Evolutionary conservation across 768 basidiomycete species (phyloP).

Genomic region (Leccinum fibrillosum): DNA sequence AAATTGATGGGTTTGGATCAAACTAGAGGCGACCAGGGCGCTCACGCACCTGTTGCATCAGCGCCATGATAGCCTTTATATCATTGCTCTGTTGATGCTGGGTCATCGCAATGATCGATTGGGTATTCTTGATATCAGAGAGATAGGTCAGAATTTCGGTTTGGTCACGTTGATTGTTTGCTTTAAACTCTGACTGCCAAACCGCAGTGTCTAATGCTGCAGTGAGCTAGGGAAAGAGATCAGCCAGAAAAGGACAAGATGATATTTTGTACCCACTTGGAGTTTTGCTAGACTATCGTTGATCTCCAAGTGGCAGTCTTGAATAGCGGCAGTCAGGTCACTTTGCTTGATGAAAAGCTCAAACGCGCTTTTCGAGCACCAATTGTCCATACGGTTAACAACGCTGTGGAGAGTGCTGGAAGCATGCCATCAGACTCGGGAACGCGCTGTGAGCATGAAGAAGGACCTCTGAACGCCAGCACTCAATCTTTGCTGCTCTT

Average conservation of each 20-base stretch:
- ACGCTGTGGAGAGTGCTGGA: conserved; percentile 35
- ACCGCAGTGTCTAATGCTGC: conserved; percentile 44
- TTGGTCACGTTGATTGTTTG: conserved; percentile 40
- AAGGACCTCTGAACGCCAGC: conserved; percentile 32
- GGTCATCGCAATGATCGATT: conserved; percentile 33
- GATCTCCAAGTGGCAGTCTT: conserved; percentile 43
- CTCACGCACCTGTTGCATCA: conserved; percentile 47
- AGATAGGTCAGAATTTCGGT: conserved; percentile 41
- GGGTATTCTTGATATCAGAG: conserved; percentile 41
- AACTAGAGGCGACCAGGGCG: neutral
- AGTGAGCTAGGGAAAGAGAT: conserved; percentile 33
- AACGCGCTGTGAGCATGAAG: neutral
- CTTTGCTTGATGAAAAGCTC: conserved; percentile 45
- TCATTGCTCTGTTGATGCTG: conserved; percentile 34
- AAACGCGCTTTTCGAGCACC: conserved; percentile 38
- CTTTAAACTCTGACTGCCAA: conserved; percentile 47
- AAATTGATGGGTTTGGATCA: conserved; percentile 14
- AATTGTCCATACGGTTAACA: conserved; percentile 39
- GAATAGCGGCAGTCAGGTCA: conserved; percentile 43
- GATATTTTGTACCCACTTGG: conserved; percentile 33
- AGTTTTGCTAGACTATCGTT: conserved; percentile 46
- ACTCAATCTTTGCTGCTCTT: conserved; percentile 33
- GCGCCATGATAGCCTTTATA: conserved; percentile 41
- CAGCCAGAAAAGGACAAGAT: conserved; percentile 3
- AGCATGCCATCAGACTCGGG: conserved; percentile 4